Evolutionary conservation across 2,329 filamentous ascomycete species (phyloP), one percentile per base, ranked within the genome.

Genomic region (Colletotrichum tofieldiae): DNA sequence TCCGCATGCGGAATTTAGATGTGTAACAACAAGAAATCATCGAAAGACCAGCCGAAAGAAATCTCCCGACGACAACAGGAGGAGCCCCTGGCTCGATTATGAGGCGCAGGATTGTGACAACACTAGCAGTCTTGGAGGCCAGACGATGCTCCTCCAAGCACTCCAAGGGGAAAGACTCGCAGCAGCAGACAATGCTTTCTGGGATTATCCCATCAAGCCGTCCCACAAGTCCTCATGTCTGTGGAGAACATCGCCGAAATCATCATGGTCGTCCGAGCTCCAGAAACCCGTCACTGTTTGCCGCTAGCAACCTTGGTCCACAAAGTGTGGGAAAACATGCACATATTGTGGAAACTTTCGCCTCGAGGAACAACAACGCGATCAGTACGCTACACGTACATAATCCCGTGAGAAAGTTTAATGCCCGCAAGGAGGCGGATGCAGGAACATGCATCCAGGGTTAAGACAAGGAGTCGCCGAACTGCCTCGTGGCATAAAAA

Each of bases 231-330:
- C 43, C 59, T 49, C 65, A 37, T 35, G 54, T n/a, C n/a, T 37
- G 59, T 69, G 69, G 69, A 54, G 65, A 69, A 68, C 8, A 29
- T 32, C 12, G 35, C 58, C 37, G 39, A 64, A 35, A 56, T 64
- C 39, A 49, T 49, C 51, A 54, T 60, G 59, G 11, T 69, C 59
- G 45, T 59, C 47, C 47, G 65, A 64, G 52, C 39, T 63, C 35
- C 7, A 58, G 35, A n/a, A 41, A 41, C 26, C 65, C 39, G 59
- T 51, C 58, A 20, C 43, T 12, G 64, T 52, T 41, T 2, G 29
- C 37, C 65, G 54, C 70, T 72, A 72, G 69, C 41, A 43, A 41
- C 59, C 5, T 35, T 1, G 65, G 52, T 72, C 65, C 70, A 70
- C 65, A 55, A 60, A 32, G 59, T 29, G 45, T 39, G 52, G 39